Evolutionary conservation across 139 green algal species (phyloP).

Genomic region (Tetradesmus obliquus): DNA sequence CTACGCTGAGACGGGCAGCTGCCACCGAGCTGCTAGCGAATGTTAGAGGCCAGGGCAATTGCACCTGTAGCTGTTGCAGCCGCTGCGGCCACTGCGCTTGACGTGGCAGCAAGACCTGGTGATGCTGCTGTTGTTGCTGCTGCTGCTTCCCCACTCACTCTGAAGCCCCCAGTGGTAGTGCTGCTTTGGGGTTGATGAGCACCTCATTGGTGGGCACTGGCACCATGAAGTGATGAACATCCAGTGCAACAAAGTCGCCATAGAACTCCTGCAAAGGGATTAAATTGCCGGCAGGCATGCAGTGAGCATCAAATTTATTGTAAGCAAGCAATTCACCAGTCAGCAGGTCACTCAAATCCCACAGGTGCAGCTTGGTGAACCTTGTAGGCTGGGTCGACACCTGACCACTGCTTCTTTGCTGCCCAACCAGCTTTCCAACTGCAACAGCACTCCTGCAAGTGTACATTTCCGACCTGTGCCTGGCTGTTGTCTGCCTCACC

Average conservation of each 20-base stretch:
- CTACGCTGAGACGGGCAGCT: too few species aligned
- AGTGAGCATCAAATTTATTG: background rate
- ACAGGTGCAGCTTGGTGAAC: too few species aligned
- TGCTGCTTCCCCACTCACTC: constrained; percentile 48
- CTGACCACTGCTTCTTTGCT: background rate
- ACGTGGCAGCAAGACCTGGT: background rate
- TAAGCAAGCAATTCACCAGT: background rate
- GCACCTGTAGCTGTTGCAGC: background rate
- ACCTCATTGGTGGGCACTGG: constrained; percentile 64
- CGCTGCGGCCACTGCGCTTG: background rate
- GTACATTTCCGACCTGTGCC: too few species aligned
- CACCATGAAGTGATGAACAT: constrained; percentile 87
- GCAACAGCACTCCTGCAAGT: background rate
- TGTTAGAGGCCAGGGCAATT: background rate
- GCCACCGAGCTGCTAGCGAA: too few species aligned
- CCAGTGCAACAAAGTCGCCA: constrained; percentile 87
- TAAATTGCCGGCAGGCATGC: background rate
- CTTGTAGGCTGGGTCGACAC: background rate
- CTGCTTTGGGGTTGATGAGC: constrained; percentile 53
- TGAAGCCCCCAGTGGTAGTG: constrained; percentile 30
- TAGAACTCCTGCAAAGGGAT: constrained; percentile 87
- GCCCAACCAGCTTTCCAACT: background rate
- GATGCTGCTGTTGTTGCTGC: background rate
- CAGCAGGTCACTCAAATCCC: background rate
- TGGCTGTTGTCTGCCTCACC: constrained; percentile 49